Evolutionary conservation across 345 rosid species (phyloP).

Genomic region (Luvunga scandens): DNA sequence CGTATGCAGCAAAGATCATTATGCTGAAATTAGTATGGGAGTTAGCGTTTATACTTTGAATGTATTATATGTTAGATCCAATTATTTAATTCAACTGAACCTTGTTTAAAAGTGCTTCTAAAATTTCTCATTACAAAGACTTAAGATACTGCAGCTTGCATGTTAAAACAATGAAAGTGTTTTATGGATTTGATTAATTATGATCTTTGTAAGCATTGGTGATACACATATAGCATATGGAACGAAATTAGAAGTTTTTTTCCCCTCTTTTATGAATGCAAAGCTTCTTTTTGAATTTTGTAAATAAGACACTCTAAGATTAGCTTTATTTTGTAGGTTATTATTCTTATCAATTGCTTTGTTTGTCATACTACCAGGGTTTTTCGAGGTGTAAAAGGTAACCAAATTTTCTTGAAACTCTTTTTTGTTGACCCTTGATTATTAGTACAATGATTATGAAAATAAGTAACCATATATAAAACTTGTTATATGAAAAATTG

Average conservation of each 20-base stretch:
- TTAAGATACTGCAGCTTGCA: background rate
- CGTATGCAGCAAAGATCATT: background rate
- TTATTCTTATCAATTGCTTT: too few relatives aligned
- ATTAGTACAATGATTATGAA: too few relatives aligned
- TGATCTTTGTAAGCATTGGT: background rate
- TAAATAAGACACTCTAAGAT: background rate
- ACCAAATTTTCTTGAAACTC: too few relatives aligned
- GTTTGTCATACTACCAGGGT: too few relatives aligned
- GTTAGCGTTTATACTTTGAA: background rate
- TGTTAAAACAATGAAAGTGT: background rate
- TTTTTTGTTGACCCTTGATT: too few relatives aligned
- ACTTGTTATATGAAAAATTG: too few relatives aligned
- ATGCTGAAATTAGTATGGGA: background rate
- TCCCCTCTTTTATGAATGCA: background rate
- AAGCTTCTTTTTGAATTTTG: background rate
- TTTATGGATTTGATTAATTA: background rate
- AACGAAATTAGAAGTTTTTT: background rate
- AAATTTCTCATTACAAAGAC: background rate
- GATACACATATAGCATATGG: background rate
- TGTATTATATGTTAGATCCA: background rate
- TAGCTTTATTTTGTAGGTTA: background rate
- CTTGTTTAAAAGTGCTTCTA: background rate
- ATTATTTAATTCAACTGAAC: background rate
- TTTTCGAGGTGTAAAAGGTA: too few relatives aligned
- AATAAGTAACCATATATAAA: too few relatives aligned